Evolutionary conservation across 1,139 yeast genomes (phyloP).

Genomic region (Taphrina wiesneri): DNA sequence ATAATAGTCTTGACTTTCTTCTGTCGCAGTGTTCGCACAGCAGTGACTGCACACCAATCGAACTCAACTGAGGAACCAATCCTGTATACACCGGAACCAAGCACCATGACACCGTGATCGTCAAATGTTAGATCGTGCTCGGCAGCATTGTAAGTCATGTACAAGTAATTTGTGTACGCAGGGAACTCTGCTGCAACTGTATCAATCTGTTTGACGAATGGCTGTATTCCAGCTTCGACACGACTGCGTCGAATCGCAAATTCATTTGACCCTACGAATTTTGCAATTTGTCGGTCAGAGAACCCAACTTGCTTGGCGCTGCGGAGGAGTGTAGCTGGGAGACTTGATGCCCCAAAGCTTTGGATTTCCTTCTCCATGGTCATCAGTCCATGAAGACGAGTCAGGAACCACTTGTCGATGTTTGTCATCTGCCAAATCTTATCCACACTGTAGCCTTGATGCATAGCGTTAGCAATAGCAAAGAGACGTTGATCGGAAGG

Average conservation of each 20-base stretch:
- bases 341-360: conserved; percentile 47
- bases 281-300: conserved; percentile 95
- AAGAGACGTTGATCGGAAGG: conserved; percentile 96
- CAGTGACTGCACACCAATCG: conserved; percentile 95
- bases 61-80: conserved; percentile 93
- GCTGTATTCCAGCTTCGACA: conserved; percentile 82
- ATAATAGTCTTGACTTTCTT: conserved; percentile 87
- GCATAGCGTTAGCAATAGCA: conserved; percentile 90
- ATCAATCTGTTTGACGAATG: conserved; percentile 95
- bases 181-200: conserved; percentile 99
- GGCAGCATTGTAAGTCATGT: conserved; percentile 93
- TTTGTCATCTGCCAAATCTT: conserved; percentile 89
- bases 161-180: conserved; percentile 90
- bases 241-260: conserved; percentile 89
- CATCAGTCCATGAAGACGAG: conserved; percentile 65
- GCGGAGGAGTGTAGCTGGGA: conserved; percentile 63
- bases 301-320: conserved; percentile 97
- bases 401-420: conserved; percentile 96
- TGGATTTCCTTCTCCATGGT: conserved; percentile 31
- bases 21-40: conserved; percentile 90
- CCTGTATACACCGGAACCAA: conserved; percentile 93
- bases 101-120: conserved; percentile 84
- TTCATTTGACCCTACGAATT: conserved; percentile 85
- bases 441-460: conserved; percentile 80
- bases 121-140: conserved; percentile 80